Conservation (phyloP, 495 filamentous ascomycete genomes). For the Aspergillus coremiiformis region DNA sequence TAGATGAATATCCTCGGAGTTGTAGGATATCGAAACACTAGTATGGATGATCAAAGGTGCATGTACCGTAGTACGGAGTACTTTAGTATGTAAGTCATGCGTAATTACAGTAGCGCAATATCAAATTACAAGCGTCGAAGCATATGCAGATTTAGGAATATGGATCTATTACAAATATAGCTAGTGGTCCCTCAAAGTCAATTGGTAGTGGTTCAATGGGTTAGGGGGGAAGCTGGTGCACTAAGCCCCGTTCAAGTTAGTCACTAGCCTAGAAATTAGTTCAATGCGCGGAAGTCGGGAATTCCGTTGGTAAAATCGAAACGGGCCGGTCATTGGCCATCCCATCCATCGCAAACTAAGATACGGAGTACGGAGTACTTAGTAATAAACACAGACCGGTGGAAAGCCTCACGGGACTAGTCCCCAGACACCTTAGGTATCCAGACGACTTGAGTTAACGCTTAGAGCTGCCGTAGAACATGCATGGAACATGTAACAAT, state of each 20-base stretch:
- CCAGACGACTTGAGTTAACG: background rate
- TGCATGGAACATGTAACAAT: conserved; percentile 37
- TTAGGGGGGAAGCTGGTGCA: conserved; percentile 7
- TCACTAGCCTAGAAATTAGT: conserved; percentile 3
- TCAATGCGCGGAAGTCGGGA: conserved; percentile 16
- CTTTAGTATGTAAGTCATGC: background rate
- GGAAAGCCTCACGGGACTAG: background rate
- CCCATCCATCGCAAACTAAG: too few relatives aligned
- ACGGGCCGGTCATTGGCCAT: conserved; percentile 8
- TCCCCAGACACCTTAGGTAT: background rate
- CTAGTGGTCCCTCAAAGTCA: conserved; percentile 9
- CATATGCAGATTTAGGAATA: conserved; percentile 12
- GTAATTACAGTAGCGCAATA: background rate
- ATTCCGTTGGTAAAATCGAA: conserved; percentile 16
- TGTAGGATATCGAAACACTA: background rate
- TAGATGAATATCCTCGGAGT: background rate
- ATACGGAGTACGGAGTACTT: too few relatives aligned
- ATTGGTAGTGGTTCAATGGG: conserved; percentile 9
- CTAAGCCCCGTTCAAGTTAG: background rate
- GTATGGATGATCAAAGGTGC: too few relatives aligned
- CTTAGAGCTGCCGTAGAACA: conserved; percentile 37
- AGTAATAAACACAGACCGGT: conserved; percentile 5
- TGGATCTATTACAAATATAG: conserved; percentile 7
- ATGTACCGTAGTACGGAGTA: background rate
- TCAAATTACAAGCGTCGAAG: conserved; percentile 6